Evolutionary conservation across 495 filamentous ascomycete species (phyloP), one percentile per base, ranked within the genome.

Genomic region (Trichoderma asperelloides): DNA sequence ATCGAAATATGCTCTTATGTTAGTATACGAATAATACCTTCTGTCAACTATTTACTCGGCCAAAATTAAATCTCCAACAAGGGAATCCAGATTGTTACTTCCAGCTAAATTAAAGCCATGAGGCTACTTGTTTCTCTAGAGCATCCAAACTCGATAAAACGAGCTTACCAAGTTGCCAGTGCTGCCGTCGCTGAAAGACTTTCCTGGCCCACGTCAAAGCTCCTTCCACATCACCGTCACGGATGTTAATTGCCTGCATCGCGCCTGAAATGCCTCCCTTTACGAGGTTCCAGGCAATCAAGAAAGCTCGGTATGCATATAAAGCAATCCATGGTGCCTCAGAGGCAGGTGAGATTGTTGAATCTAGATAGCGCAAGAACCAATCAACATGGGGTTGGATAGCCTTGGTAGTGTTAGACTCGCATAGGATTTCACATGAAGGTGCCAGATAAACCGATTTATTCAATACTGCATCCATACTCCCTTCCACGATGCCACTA

Each of bases 291-390:
- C 74, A 78, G 8, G 77, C 77, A 63, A 78, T 75, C 63, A 79
- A 64, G 66, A 79, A 79, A 4, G 77, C 74, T 64, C 76, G 76
- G 55, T 76, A 79, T 8, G 77, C 77, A 49, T 78, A 79, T 43
- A 79, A 65, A 6, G 70, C 66, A 27, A 77, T 68, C 77, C 77
- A 79, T 0, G 77, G 77, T 2, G 77, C 72, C 65, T 79, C 77
- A 0, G 57, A 41, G 12, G 68, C 64, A 15, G 69, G 67, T 0
- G 39, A 21, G 28, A 69, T 25, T 1, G 65, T 69, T 0, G 68
- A 62, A 62, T 78, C 73, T 27, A 78, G 71, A 64, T 78, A 77
- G n/a, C 69, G 70, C 60, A 78, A 55, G 66, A 78, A 77, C 77
- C 77, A 78, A 64, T 76, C 69, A 23, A 78, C 72, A 64, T 78